Base-by-base conservation (phyloP, 129 eudicot species). In the Cynara cardunculus region DNA sequence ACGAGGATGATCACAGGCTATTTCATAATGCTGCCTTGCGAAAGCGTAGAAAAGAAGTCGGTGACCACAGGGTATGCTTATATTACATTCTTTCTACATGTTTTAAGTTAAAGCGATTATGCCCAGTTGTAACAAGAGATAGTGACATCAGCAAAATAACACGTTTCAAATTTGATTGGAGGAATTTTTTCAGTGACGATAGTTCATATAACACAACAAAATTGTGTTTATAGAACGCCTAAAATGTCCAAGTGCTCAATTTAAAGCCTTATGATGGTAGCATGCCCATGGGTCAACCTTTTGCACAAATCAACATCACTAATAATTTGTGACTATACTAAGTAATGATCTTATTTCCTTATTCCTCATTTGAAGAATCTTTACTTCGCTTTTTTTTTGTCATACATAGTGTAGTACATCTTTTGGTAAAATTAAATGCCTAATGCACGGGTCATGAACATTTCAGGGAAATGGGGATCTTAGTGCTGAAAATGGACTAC, bases 1-100 rank as follows among this genome's bases (percentile, higher is more conserved):
- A 91, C 39, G 93, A 91, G 87, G 93, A 91, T 89, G 93, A 91
- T 67, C 84, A 87, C 49, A 83, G 93, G 61, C 93, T 91, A 37
- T 91, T 91, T 84, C 93, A 89, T 69, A 91, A 91, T 85, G 89
- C 93, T 73, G 71, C 89, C 62, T 86, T 88, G 12, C 85, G 96
- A 25, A 91, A 91, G 82, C 91, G 96, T 68, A 77, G 96, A 75
- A 91, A 89, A 80, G 96, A 89, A 80, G 83, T 81, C 26, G 88
- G 89, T 10, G 90, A 84, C 79, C 84, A 81, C 68, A 85, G 89
- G 90, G 93, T 91, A 87, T 72, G 25, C 16, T 35, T 82, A 16
- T 75, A 25, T 27, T 72, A 8, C 61, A 24, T 83, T 74, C 41
- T 27, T 78, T n/a, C 13, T 62, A 62, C 27, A 62, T 9, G 2